phyloP scores from a whole-genome alignment of 495 filamentous ascomycete genomes.

The Penicillium paradoxum region DNA sequence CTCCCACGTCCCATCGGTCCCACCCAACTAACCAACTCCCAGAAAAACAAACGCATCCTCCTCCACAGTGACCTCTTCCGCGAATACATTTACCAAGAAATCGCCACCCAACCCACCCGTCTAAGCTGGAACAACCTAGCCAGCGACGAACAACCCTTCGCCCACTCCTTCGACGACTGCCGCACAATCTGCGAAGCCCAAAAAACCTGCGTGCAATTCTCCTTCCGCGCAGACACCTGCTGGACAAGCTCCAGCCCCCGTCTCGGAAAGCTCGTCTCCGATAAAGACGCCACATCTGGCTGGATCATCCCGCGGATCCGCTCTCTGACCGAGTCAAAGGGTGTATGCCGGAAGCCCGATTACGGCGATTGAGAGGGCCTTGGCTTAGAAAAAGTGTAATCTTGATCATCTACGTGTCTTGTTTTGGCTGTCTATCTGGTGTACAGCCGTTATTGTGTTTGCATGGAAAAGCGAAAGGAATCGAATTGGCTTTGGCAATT shows the following conservation, averaged over 20 bases:
- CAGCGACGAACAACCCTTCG: slow-evolving; percentile 30
- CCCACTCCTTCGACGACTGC: slow-evolving; percentile 33
- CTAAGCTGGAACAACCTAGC: slow-evolving; percentile 44
- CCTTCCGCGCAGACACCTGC: slow-evolving; percentile 30
- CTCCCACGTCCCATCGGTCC: neutral
- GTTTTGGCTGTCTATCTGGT: no score
- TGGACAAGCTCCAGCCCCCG: slow-evolving; percentile 31
- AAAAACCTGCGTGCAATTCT: slow-evolving; percentile 35
- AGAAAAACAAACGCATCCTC: slow-evolving; percentile 34
- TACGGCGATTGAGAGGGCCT: slow-evolving; percentile 26
- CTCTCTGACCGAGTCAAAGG: slow-evolving; percentile 27
- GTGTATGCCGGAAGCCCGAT: slow-evolving; percentile 29
- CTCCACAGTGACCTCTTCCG: slow-evolving; percentile 43
- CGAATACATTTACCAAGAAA: slow-evolving; percentile 38
- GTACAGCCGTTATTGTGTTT: neutral
- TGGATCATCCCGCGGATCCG: slow-evolving; percentile 34
- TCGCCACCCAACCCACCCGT: slow-evolving; percentile 24
- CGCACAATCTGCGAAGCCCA: slow-evolving; percentile 26
- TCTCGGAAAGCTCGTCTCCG: slow-evolving; percentile 24
- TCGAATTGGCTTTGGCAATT: neutral
- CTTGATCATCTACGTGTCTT: no score
- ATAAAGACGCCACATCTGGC: slow-evolving; percentile 25
- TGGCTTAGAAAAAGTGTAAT: no score
- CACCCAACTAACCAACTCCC: neutral
- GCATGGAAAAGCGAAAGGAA: neutral